Percentiles rank a stretch among this genome's conserved stretches.
phyloP scores from a whole-genome alignment of 2,329 filamentous ascomycete species.

The Fusarium tupiense region DNA sequence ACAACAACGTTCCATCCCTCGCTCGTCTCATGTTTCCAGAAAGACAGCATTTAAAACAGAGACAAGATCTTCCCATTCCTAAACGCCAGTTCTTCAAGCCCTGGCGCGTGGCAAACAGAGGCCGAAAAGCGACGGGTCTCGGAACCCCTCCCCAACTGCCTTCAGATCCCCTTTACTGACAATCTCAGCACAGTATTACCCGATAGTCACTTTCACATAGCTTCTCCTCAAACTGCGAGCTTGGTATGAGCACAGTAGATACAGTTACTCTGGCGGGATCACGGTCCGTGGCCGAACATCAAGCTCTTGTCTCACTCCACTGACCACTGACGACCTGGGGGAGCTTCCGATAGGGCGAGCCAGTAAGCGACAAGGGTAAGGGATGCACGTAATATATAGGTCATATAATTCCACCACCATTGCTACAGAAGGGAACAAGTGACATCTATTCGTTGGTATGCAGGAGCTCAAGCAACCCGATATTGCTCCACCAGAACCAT shows the following conservation, averaged over 20 bases:
- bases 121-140: conserved; percentile 24
- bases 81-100: conserved; percentile 6
- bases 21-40: conserved; percentile 23
- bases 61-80: conserved; percentile 36
- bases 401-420: not conserved
- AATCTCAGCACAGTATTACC: conserved; percentile 4
- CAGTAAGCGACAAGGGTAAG: conserved; percentile 15
- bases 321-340: not conserved
- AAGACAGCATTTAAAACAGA: conserved; percentile 13
- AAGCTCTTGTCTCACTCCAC: conserved; percentile 26
- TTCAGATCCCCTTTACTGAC: not conserved
- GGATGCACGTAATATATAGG: conserved; percentile 9
- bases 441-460: conserved; percentile 23
- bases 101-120: conserved; percentile 27
- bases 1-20: conserved; percentile 26
- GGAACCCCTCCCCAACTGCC: not conserved
- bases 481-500: not conserved
- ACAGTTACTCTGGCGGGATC: not conserved
- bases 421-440: conserved; percentile 4
- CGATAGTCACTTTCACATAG: conserved; percentile 3
- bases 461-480: conserved; percentile 14
- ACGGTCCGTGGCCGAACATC: conserved; percentile 6
- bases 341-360: conserved; percentile 27
- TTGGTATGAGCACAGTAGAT: not conserved
- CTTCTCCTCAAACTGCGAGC: conserved; percentile 1